Percentiles rank a stretch among this genome's conserved stretches.
phyloP scores from a whole-genome alignment of 2,329 filamentous ascomycete species.

The Colletotrichum sp. region DNA sequence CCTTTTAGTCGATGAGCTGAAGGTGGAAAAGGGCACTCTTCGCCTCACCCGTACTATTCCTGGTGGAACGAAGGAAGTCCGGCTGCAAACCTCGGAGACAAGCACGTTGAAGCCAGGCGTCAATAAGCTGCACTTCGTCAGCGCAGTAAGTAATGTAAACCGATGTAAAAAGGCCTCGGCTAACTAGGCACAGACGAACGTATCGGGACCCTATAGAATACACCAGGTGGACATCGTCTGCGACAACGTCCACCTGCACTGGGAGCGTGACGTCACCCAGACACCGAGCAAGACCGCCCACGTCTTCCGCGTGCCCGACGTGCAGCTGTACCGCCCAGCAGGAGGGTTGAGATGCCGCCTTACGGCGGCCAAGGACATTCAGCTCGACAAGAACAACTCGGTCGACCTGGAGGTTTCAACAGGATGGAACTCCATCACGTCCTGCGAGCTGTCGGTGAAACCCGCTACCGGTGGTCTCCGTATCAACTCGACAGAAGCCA shows the following conservation, averaged over 20 bases:
- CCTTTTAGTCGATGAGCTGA: constrained; percentile 73
- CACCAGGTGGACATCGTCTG: constrained; percentile 72
- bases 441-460: constrained; percentile 65
- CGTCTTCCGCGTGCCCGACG: constrained; percentile 63
- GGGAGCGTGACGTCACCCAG: constrained; percentile 64
- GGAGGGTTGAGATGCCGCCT: constrained; percentile 73
- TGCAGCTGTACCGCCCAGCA: constrained; percentile 76
- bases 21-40: constrained; percentile 59
- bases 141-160: constrained; percentile 34
- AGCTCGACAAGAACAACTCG: constrained; percentile 79
- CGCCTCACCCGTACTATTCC: constrained; percentile 26
- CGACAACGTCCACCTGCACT: constrained; percentile 68
- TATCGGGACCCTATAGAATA: constrained; percentile 77
- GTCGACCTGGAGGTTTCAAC: constrained; percentile 76
- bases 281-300: constrained; percentile 49
- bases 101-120: constrained; percentile 60
- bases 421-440: constrained; percentile 74
- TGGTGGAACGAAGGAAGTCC: constrained; percentile 53
- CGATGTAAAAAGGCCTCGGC: neutral
- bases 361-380: constrained; percentile 70
- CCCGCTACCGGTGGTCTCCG: constrained; percentile 70
- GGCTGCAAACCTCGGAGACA: constrained; percentile 34
- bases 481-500: constrained; percentile 65
- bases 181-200: constrained; percentile 56
- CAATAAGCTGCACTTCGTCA: constrained; percentile 32